Evolutionary conservation across 805 yeast genomes (phyloP), one percentile per base, ranked within the genome.

Genomic region (Pichia kluyveri): DNA sequence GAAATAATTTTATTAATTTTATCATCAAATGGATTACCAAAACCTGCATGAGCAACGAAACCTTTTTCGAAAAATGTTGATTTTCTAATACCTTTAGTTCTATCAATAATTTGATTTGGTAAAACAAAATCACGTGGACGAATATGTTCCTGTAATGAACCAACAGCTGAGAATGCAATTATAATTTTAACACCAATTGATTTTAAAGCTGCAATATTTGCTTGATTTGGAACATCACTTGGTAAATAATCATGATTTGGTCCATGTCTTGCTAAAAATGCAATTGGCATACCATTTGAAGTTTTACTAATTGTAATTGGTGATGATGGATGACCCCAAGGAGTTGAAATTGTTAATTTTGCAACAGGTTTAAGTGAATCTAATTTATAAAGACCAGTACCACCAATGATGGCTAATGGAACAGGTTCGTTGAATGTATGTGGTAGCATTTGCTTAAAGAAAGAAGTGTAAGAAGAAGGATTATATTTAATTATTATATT

Each of bases 271-370:
- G 97, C 93, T 56, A 93, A 73, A 60, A 93, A 93, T 1, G 98
- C 98, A 44, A 93, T 85, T 42, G 89, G 86, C 64, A 87, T 81
- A 2, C 95, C 96, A 36, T 69, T 57, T 3, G 69, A 67, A 40
- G 96, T 86, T 55, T 75, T 80, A n/a, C 95, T 83, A 52, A 93
- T 81, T 43, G 96, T 90, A 61, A 93, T 86, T 38, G 96, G 90
- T 14, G 95, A 83, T 5, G 97, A 89, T 23, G 99, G 96, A 56
- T 75, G 77, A 11, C 99, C 99, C 98, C 98, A 93, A 23, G 99
- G 99, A 4, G 99, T 93, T 18, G 84, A 76, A 50, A 89, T 68
- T 15, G 87, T 79, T 40, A 93, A 69, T 56, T 83, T 72, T 15
- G 96, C 96, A 42, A 91, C 95, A 4, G 96, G 95, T 43, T 82